A percentile compares a stretch with the other conserved stretches of the same genome.
Conservation (phyloP, 1,284 basidiomycete genomes). For the Abortiporus biennis region DNA sequence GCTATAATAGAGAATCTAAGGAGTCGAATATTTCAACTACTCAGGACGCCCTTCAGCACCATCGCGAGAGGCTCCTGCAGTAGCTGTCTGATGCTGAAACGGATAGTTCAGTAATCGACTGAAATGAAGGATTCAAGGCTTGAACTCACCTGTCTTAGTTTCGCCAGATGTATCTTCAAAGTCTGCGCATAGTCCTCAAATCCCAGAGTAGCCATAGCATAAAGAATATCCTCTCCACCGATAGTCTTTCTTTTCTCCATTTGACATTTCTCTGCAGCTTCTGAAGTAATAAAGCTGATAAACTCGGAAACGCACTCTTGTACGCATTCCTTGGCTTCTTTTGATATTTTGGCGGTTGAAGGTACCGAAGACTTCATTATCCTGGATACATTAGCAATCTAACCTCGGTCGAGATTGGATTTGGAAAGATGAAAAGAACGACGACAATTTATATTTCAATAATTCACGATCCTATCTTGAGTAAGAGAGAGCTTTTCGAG, state of each 20-base stretch:
- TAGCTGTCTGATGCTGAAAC: conserved; percentile 5
- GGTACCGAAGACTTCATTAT: conserved; percentile 94
- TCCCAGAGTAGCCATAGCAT: conserved; percentile 83
- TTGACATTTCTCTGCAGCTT: conserved; percentile 85
- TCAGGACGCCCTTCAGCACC: conserved; percentile 1
- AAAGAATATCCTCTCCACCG: conserved; percentile 87
- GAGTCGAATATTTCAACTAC: too few species aligned
- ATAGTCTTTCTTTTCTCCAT: conserved; percentile 86
- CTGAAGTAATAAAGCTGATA: conserved; percentile 91
- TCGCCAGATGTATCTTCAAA: conserved; percentile 84
- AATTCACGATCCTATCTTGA: background rate
- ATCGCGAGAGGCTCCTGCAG: conserved; percentile 4
- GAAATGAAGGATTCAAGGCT: too few species aligned
- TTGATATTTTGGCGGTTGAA: conserved; percentile 90
- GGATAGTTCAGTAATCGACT: too few species aligned
- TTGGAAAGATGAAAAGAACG: background rate
- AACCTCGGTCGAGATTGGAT: too few species aligned
- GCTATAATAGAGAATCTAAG: too few species aligned
- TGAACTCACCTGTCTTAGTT: conserved; percentile 81
- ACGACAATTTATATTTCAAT: background rate
- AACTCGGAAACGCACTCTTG: conserved; percentile 97
- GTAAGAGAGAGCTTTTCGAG: conserved; percentile 5
- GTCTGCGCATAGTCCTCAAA: conserved; percentile 95
- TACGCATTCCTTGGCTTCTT: conserved; percentile 95
- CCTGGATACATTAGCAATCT: conserved; percentile 94